Percentiles rank a stretch among this genome's conserved stretches.
These are phyloP conservation scores for Mycoemilia scoparia DNA, from an alignment of 192 early-diverging fungal species.

Conservation along the genomic window DNA sequence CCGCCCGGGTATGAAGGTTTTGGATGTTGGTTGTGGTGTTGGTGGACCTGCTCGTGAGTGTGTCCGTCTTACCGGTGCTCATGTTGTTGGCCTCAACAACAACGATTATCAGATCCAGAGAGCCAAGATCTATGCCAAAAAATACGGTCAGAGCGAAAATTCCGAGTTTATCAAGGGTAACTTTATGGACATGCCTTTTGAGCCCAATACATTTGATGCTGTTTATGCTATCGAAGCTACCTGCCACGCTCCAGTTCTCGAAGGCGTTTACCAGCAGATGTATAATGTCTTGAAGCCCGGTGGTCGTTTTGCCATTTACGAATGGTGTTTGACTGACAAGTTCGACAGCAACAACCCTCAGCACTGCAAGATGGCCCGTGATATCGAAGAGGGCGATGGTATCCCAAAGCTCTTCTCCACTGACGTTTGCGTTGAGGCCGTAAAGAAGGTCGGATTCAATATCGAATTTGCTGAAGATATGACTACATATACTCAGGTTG, in stretches of 20 bases:
- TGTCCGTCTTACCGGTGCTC: conserved; percentile 70
- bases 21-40: conserved; percentile 94
- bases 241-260: conserved; percentile 69
- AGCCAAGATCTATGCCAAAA: conserved; percentile 50
- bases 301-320: conserved; percentile 78
- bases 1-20: conserved; percentile 44
- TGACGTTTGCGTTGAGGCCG: conserved; percentile 51
- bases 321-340: conserved; percentile 85
- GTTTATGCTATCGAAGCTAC: conserved; percentile 95
- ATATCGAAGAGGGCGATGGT: conserved; percentile 81
- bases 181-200: conserved; percentile 80
- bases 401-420: conserved; percentile 72
- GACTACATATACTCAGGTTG: conserved; percentile 30
- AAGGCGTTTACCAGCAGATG: conserved; percentile 73
- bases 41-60: conserved; percentile 93
- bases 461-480: conserved; percentile 48
- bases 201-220: conserved; percentile 61
- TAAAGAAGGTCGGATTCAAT: conserved; percentile 77
- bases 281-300: conserved; percentile 89
- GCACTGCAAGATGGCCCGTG: conserved; percentile 58
- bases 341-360: conserved; percentile 58
- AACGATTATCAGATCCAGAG: conserved; percentile 85
- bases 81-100: conserved; percentile 89
- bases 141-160: conserved; percentile 38
- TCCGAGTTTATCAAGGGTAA: conserved; percentile 64